Evolutionary conservation across 2,329 filamentous ascomycete species (phyloP).

Genomic region (Xenosphaeropsis pyriputrescens): DNA sequence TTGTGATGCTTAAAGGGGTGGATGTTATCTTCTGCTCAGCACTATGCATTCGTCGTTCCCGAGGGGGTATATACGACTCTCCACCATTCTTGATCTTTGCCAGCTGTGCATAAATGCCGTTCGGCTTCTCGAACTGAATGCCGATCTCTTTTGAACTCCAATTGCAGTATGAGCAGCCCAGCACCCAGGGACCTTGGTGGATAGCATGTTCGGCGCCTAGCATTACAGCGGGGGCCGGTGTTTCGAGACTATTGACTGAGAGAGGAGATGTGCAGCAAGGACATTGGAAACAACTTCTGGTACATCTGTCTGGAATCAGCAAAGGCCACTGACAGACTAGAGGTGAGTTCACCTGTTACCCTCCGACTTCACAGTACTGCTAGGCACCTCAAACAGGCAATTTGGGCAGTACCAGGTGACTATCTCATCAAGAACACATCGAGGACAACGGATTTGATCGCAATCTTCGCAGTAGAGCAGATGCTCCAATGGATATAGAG

Average conservation of each 20-base stretch:
- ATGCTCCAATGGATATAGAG: slow-evolving; percentile 83
- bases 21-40: too few relatives aligned
- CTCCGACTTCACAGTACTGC: slow-evolving; percentile 81
- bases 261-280: slow-evolving; percentile 77
- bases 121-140: slow-evolving; percentile 79
- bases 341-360: slow-evolving; percentile 59
- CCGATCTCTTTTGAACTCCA: slow-evolving; percentile 87
- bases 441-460: slow-evolving; percentile 84
- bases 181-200: slow-evolving; percentile 50
- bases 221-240: slow-evolving; percentile 15
- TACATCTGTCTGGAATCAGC: slow-evolving; percentile 45
- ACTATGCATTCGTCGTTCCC: slow-evolving; percentile 17
- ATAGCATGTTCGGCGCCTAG: slow-evolving; percentile 18
- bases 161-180: slow-evolving; percentile 81
- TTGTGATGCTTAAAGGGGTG: slow-evolving; percentile 12
- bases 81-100: slow-evolving; percentile 53
- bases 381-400: slow-evolving; percentile 91
- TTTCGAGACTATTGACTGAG: slow-evolving; percentile 56
- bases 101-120: slow-evolving; percentile 72
- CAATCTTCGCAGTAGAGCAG: slow-evolving; percentile 96
- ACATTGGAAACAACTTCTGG: slow-evolving; percentile 90
- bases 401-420: slow-evolving; percentile 91
- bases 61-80: slow-evolving; percentile 30
- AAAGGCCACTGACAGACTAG: background rate
- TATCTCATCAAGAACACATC: slow-evolving; percentile 87